A percentile compares a stretch with the other conserved stretches of the same genome.
phyloP scores from a whole-genome alignment of 805 yeast species.

The Ascoidea rubescens region DNA sequence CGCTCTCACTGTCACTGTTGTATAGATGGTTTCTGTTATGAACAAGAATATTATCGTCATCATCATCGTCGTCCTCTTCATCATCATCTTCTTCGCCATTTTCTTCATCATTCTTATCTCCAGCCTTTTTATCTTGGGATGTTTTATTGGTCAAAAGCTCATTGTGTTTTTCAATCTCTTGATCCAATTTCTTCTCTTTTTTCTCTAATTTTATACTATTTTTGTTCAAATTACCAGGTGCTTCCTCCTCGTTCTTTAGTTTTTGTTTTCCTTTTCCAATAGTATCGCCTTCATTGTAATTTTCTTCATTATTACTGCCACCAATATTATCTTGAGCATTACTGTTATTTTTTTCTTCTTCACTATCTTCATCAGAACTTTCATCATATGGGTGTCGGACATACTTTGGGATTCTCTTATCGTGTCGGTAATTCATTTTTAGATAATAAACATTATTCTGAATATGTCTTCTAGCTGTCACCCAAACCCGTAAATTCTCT shows the following conservation, averaged over 20 bases:
- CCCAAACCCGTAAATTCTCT: conserved; percentile 13
- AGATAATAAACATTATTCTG: conserved; percentile 9
- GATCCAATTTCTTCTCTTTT: not conserved
- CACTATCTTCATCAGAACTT: no score
- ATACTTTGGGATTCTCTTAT: conserved; percentile 10
- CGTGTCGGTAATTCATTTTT: conserved; percentile 7
- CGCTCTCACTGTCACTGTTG: not conserved
- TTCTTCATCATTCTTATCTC: not conserved
- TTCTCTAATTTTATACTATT: no score
- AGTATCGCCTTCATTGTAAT: not conserved
- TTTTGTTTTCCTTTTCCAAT: not conserved
- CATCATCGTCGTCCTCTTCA: not conserved
- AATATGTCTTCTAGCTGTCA: conserved; percentile 3
- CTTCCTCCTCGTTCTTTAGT: no score
- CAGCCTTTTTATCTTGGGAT: not conserved
- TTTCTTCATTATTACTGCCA: not conserved
- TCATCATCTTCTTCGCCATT: not conserved
- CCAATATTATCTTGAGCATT: no score
- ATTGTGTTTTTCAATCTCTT: not conserved
- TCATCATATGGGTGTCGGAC: conserved; percentile 6
- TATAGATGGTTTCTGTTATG: not conserved
- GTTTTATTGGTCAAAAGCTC: not conserved
- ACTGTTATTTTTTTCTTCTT: no score
- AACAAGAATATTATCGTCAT: not conserved
- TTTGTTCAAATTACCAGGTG: no score